Conservation (phyloP, 495 filamentous ascomycete genomes). For the Penicillium soppii region DNA sequence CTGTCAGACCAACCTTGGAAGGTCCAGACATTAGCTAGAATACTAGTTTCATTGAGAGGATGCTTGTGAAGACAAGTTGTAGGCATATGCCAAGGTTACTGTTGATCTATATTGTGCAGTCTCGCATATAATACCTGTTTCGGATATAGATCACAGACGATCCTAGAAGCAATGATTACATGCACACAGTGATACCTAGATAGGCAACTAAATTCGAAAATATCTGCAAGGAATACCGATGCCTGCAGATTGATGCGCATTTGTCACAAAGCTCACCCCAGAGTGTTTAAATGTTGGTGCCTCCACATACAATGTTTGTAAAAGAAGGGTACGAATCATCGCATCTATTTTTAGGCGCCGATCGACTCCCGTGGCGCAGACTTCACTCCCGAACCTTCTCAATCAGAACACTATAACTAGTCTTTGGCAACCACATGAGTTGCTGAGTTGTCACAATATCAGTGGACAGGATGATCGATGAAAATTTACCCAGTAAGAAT, state of each 20-base stretch:
- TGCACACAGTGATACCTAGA: too few species aligned
- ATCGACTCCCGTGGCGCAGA: slow-evolving; percentile 26
- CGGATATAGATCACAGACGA: neutral
- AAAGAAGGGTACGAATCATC: neutral
- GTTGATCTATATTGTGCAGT: too few species aligned
- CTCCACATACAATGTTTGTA: too few species aligned
- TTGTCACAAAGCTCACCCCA: slow-evolving; percentile 5
- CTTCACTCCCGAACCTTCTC: neutral
- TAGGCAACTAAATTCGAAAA: neutral
- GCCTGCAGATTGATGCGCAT: slow-evolving; percentile 7
- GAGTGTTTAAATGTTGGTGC: slow-evolving; percentile 14
- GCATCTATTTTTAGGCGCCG: slow-evolving; percentile 24
- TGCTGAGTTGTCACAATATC: neutral
- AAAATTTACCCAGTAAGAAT: slow-evolving; percentile 79
- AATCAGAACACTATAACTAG: slow-evolving; percentile 4
- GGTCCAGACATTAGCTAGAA: too few species aligned
- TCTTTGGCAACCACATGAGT: neutral
- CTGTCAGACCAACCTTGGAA: too few species aligned
- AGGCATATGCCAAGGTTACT: too few species aligned
- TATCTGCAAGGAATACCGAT: neutral
- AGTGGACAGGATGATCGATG: slow-evolving; percentile 74
- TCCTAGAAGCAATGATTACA: neutral
- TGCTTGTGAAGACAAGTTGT: too few species aligned
- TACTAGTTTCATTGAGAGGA: too few species aligned
- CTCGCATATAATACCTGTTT: neutral